These are phyloP conservation scores for Mychonastes homosphaera DNA, from an alignment of 139 green algal genomes.

Conservation along the genomic window DNA sequence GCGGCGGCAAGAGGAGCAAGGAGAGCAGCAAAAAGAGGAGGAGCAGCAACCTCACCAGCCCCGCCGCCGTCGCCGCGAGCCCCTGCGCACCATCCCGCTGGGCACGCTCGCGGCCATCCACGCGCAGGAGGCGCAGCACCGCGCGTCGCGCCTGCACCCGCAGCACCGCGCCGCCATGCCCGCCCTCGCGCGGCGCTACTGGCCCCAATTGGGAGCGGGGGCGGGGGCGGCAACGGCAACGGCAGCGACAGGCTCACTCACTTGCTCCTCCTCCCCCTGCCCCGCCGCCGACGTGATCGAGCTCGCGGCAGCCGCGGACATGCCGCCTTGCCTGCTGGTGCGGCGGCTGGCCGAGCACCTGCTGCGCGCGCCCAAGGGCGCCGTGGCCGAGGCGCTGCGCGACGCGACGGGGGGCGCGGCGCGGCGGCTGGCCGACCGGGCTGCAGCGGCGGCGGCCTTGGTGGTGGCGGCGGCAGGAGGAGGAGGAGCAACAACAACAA, in stretches of 20 bases:
- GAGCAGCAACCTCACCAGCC: no score
- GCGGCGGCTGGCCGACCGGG: not conserved
- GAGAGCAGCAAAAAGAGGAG: no score
- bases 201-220: no score
- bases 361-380: constrained; percentile 20
- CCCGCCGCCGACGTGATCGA: constrained; percentile 37
- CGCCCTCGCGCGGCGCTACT: no score
- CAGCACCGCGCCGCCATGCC: constrained; percentile 32
- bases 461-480: not conserved
- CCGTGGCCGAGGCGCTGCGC: no score
- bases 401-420: not conserved
- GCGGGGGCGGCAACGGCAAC: no score
- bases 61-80: no score
- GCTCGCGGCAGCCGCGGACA: constrained; percentile 44
- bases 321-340: constrained; percentile 62
- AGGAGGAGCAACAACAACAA: not conserved
- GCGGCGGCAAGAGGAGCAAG: no score
- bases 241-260: no score
- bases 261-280: not conserved
- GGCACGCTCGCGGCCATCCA: constrained; percentile 58
- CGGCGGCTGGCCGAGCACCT: constrained; percentile 45
- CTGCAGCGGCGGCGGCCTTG: not conserved
- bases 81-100: constrained; percentile 21
- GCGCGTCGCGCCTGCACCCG: constrained; percentile 48
- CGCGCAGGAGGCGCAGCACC: constrained; percentile 46